Base-by-base conservation (phyloP, 257 asterid species). In the Cruciata laevipes region DNA sequence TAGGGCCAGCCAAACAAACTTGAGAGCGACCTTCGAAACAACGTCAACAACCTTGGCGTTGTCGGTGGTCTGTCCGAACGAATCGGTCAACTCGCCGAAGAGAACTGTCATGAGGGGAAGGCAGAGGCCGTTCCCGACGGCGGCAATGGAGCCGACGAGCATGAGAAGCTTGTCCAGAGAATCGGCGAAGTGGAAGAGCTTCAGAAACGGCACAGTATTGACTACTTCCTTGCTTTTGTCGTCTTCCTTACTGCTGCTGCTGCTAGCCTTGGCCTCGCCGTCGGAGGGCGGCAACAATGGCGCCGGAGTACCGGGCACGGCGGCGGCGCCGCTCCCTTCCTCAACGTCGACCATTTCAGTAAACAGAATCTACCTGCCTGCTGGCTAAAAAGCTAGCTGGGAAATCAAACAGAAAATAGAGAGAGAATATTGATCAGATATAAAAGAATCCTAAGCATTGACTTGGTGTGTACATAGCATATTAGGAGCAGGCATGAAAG, bases 151-250 rank as follows among this genome's bases (percentile, higher is more conserved):
- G 5, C 98, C 98, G 3, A 81, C 57, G 17, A 83, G 30, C 88
- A 91, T 91, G 83, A 91, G 64, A 18, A 84, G 17, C 21, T 65
- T 76, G 75, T 91, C 98, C 68, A 79, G 67, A 3, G 68, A 63
- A 74, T 87, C 96, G 3, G 95, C 81, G 68, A 89, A 91, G 44
- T 70, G 69, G 71, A 91, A 91, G 6, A 91, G 92, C 81, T 87
- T 91, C 77, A 79, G 68, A 68, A 85, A 89, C 0, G 98, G 85
- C 33, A 89, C 95, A 0, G 82, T 61, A 5, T 82, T 73, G 0
- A 64, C 18, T 7, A 55, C 21, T 14, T 81, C 77, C 21, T 65
- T 68, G 4, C 77, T 58, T 27, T 70, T 72, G 8, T 59, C 51
- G 12, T 8, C 61, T 56, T 56, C 61, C 51, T 51, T 71, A 8